phyloP scores from a whole-genome alignment of 2,329 filamentous ascomycete genomes.

The Calonectria ilicicola region DNA sequence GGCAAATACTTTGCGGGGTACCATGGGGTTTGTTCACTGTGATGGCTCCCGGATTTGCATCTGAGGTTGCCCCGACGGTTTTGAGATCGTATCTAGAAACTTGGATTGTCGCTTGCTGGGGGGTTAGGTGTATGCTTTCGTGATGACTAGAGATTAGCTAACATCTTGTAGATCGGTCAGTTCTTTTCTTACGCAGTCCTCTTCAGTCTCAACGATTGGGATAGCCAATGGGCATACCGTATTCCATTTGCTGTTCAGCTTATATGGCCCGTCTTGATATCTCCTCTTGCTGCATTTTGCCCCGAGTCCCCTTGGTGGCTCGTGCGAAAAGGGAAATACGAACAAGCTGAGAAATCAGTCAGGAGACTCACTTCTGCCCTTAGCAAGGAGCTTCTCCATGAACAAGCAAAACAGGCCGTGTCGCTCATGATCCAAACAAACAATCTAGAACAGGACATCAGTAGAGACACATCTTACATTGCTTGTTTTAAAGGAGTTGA shows the following conservation, averaged over 20 bases:
- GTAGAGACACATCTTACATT: not conserved
- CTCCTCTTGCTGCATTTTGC: conserved; percentile 8
- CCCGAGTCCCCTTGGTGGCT: conserved; percentile 57
- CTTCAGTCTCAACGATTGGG: conserved; percentile 41
- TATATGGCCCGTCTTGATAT: conserved; percentile 36
- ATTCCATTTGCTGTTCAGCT: conserved; percentile 44
- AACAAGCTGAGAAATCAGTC: conserved; percentile 40
- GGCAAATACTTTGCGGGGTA: conserved; percentile 56
- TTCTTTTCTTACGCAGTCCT: conserved; percentile 16
- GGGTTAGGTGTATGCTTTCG: not conserved
- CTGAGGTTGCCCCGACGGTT: conserved; percentile 47
- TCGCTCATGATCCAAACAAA: conserved; percentile 24
- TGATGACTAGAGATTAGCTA: not conserved
- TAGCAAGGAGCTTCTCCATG: not conserved
- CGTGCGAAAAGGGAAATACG: conserved; percentile 47
- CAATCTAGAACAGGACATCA: not conserved
- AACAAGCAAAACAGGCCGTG: not conserved
- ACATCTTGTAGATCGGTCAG: not conserved
- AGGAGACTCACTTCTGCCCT: not conserved
- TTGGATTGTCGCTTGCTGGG: conserved; percentile 1
- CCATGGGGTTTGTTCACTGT: conserved; percentile 55
- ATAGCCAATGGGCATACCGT: conserved; percentile 36
- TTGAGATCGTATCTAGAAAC: conserved; percentile 52
- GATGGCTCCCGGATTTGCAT: conserved; percentile 56
- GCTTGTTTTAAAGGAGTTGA: conserved; percentile 49